These are phyloP conservation scores for Calonectria montana DNA, from an alignment of 2,329 filamentous ascomycete species.

Conservation along the genomic window DNA sequence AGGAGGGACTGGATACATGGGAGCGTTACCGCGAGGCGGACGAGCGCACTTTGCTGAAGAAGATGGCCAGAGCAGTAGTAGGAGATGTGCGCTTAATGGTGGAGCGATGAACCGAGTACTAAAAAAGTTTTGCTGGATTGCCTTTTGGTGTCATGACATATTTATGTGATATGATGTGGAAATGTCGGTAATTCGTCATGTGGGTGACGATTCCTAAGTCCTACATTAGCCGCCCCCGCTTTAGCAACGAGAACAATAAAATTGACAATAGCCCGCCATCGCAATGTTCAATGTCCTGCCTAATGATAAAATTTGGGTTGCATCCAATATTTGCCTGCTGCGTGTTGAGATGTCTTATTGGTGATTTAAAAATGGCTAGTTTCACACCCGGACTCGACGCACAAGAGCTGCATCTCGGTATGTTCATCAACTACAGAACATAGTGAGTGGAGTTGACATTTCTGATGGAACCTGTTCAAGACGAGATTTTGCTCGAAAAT, in stretches of 20 bases:
- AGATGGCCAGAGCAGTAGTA: constrained; percentile 83
- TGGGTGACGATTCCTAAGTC: constrained; percentile 8
- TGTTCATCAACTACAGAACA: neutral
- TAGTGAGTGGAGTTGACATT: neutral
- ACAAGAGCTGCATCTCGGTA: neutral
- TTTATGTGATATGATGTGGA: constrained; percentile 8
- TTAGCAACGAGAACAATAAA: neutral
- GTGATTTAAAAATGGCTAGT: neutral
- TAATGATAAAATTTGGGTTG: neutral
- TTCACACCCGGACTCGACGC: neutral
- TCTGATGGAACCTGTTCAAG: neutral
- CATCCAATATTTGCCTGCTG: neutral
- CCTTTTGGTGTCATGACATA: neutral
- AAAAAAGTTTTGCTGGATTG: constrained; percentile 5
- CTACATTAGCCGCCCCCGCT: constrained; percentile 7
- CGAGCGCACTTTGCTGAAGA: constrained; percentile 86
- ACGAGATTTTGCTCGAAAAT: neutral
- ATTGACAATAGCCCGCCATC: neutral
- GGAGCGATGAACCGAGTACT: constrained; percentile 45
- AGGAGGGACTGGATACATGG: constrained; percentile 88
- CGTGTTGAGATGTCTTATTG: neutral
- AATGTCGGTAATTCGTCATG: constrained; percentile 3
- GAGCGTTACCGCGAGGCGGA: constrained; percentile 89
- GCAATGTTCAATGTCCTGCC: neutral
- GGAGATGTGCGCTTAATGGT: constrained; percentile 65